Conservation (phyloP, 768 basidiomycete genomes). For the Auricularia sp. region DNA sequence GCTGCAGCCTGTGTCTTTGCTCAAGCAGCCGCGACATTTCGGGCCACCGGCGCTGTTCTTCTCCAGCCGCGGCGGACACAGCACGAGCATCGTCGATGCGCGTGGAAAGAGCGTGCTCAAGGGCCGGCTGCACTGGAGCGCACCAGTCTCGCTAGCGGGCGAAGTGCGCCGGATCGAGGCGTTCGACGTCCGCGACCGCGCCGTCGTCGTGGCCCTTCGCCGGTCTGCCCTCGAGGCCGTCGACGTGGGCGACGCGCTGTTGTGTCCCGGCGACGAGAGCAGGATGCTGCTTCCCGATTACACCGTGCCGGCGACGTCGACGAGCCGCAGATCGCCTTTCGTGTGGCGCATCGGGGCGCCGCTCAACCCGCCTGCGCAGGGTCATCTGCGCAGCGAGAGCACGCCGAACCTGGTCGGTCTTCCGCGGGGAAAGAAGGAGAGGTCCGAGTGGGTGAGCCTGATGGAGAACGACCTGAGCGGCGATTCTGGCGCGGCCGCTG, state of each 20-base stretch:
- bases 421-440: not conserved
- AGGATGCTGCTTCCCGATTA: constrained; percentile 65
- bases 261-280: constrained; percentile 73
- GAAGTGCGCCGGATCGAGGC: constrained; percentile 78
- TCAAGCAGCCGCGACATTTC: constrained; percentile 70
- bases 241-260: constrained; percentile 66
- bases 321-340: constrained; percentile 63
- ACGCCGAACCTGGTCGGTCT: not conserved
- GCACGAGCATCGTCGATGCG: constrained; percentile 79
- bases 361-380: constrained; percentile 17
- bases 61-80: constrained; percentile 83
- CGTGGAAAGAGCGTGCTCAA: constrained; percentile 77
- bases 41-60: constrained; percentile 82
- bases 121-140: constrained; percentile 69
- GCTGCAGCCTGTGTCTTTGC: constrained; percentile 61
- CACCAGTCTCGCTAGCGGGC: constrained; percentile 60
- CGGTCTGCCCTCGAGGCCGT: constrained; percentile 79
- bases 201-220: constrained; percentile 75
- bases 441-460: not conserved
- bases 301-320: constrained; percentile 44
- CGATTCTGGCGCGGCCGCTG: not conserved
- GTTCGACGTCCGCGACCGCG: constrained; percentile 64
- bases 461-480: not conserved
- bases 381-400: not conserved
- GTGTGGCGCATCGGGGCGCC: constrained; percentile 79